Base-by-base conservation (phyloP, 2,329 filamentous ascomycete species). In the Graphilbum ipis-grandicollis region DNA sequence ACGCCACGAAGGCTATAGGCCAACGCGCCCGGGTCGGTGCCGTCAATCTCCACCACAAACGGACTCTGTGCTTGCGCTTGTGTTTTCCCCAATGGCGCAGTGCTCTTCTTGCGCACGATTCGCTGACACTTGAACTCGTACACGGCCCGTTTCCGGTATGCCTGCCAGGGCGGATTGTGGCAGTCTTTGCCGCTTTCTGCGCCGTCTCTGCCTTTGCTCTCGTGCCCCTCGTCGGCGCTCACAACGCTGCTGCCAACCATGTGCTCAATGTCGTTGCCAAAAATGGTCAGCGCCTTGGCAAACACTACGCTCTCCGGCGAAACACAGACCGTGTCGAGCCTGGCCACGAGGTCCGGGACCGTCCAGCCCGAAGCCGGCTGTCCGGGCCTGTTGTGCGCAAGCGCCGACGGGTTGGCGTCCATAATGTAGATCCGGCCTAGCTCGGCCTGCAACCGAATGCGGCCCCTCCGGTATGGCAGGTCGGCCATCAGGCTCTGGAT, bases 361-460 rank as follows among this genome's bases (percentile, higher is more conserved):
- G 21, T n/a, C 51, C 52, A 54, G 23, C 49, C 49, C 9, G 41
- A 34, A 23, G 46, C 44, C 2, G 35, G 29, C 17, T 46, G 36
- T 2, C 41, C 39, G 1, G 31, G 36, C 3, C 28, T 15, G 29
- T 54, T 54, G 21, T 38, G 46, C 2, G 52, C 48, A 1, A 52
- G 41, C 1, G 44, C 47, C 7, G 25, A 44, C 1, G 35, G 29
- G 7, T 39, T 43, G 13, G 47, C 38, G 3, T 42, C 38, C 18
- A 41, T 41, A 3, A 54, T 29, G 26, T 50, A 48, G 22, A 48
- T 42, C 6, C 52, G 48, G 3, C 53, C 53, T 9, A 56, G 37
- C 9, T 53, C 50, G 0, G 45, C 49, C 18, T 46, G 40, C 26
- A 54, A 31, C 6, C 38, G 37, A 12, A 53, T 29, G n/a, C 39